Conservation (phyloP, 768 basidiomycete species). For the Infundibulicybe gibba region DNA sequence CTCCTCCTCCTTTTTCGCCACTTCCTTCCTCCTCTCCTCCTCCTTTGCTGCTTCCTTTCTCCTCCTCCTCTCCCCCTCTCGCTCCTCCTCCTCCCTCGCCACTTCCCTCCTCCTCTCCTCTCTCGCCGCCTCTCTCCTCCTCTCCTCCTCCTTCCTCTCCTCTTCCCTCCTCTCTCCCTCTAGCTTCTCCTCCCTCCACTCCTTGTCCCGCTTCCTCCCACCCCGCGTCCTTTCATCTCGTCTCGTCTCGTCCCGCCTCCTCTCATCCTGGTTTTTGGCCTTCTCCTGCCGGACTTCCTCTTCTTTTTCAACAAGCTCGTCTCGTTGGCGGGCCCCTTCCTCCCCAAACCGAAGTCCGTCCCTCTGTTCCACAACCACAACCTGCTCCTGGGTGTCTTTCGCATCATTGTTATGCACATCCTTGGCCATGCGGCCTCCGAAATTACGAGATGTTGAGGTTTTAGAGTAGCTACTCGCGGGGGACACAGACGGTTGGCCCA, state of each 20-base stretch:
- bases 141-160: background rate
- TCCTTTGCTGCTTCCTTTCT: slow-evolving; percentile 1
- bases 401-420: slow-evolving; percentile 10
- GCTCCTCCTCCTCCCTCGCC: slow-evolving; percentile 1
- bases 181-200: slow-evolving; percentile 15
- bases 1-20: slow-evolving; percentile 13
- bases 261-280: slow-evolving; percentile 13
- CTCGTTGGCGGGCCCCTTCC: too few relatives aligned
- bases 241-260: slow-evolving; percentile 6
- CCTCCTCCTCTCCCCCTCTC: too few relatives aligned
- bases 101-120: slow-evolving; percentile 2
- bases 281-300: slow-evolving; percentile 8
- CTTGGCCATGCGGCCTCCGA: slow-evolving; percentile 12
- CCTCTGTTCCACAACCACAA: slow-evolving; percentile 4
- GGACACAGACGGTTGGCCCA: slow-evolving; percentile 10
- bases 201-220: slow-evolving; percentile 14
- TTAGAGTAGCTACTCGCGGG: background rate
- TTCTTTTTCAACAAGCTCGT: too few relatives aligned
- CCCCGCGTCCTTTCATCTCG: slow-evolving; percentile 7
- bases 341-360: slow-evolving; percentile 2
- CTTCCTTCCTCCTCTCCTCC: background rate
- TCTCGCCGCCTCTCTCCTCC: background rate
- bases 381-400: slow-evolving; percentile 14
- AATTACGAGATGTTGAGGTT: slow-evolving; percentile 5
- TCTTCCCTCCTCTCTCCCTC: slow-evolving; percentile 1